Conservation (phyloP, 306 rosid species). For the Cyclanthera cordifolia region DNA sequence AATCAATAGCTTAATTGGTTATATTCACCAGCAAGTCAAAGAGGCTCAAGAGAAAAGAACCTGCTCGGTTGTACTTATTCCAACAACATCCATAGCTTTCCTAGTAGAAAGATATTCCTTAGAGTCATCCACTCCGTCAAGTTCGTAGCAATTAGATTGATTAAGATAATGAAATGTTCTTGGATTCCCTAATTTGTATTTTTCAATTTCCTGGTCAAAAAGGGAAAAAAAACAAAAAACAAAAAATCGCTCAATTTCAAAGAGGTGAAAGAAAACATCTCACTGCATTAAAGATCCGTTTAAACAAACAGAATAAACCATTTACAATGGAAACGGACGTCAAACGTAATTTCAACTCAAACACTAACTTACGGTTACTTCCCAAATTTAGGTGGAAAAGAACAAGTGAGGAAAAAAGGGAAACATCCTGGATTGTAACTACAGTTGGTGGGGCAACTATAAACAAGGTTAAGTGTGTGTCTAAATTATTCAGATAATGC, state of each 20-base stretch:
- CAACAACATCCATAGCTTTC: slow-evolving; percentile 91
- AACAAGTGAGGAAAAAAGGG: neutral
- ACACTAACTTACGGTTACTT: neutral
- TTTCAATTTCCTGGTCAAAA: slow-evolving; percentile 42
- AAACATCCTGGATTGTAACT: neutral
- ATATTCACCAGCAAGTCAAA: neutral
- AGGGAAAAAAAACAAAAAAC: neutral
- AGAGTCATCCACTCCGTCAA: slow-evolving; percentile 69
- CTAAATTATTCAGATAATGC: neutral
- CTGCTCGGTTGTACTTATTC: slow-evolving; percentile 68
- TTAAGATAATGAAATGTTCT: slow-evolving; percentile 73
- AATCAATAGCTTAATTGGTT: neutral
- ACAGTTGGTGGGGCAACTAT: neutral
- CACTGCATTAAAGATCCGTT: neutral
- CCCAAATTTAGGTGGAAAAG: slow-evolving; percentile 2
- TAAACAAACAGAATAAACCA: neutral
- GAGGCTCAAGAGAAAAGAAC: slow-evolving; percentile 23
- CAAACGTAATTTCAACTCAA: neutral
- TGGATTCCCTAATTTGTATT: slow-evolving; percentile 63
- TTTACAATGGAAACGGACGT: neutral
- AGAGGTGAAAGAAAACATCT: neutral
- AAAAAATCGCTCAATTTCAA: neutral
- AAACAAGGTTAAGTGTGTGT: neutral
- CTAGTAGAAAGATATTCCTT: slow-evolving; percentile 71
- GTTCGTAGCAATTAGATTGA: slow-evolving; percentile 62